Evolutionary conservation across 192 early-diverging fungal species (phyloP).

Genomic region (Coemansia biformis): DNA sequence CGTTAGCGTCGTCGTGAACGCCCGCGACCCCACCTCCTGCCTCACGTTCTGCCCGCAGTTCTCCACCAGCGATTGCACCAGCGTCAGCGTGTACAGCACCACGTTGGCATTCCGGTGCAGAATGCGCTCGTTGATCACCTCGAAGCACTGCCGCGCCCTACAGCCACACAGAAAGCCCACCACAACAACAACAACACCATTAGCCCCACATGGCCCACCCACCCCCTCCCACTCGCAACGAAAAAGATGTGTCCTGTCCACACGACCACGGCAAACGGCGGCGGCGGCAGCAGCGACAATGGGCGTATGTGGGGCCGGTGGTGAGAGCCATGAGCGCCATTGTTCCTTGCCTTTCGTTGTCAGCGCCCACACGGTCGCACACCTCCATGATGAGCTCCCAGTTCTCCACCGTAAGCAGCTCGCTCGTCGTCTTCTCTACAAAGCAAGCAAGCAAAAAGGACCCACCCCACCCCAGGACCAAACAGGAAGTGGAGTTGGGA

Average conservation of each 20-base stretch:
- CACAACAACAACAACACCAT: neutral
- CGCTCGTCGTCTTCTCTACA: slow-evolving; percentile 79
- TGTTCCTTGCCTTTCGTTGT: slow-evolving; percentile 39
- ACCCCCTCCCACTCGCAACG: no score
- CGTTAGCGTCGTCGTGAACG: slow-evolving; percentile 74
- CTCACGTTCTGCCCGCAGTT: slow-evolving; percentile 79
- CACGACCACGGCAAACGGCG: no score
- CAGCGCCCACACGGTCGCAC: slow-evolving; percentile 59
- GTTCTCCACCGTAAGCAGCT: slow-evolving; percentile 89
- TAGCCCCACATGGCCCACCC: neutral
- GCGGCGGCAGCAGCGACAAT: no score
- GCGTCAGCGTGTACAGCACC: slow-evolving; percentile 61
- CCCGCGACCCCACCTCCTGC: slow-evolving; percentile 79
- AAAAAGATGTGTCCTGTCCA: no score
- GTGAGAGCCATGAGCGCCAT: no score
- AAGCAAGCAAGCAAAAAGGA: no score
- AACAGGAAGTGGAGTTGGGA: no score
- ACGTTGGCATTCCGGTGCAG: slow-evolving; percentile 77
- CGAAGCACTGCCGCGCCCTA: slow-evolving; percentile 66
- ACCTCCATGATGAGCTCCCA: slow-evolving; percentile 79
- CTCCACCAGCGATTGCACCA: slow-evolving; percentile 86
- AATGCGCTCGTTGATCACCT: slow-evolving; percentile 66
- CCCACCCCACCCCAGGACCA: no score
- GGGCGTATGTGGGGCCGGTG: no score
- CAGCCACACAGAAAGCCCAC: no score